phyloP scores from a whole-genome alignment of 2,329 filamentous ascomycete species.

The Whalleya microplaca region DNA sequence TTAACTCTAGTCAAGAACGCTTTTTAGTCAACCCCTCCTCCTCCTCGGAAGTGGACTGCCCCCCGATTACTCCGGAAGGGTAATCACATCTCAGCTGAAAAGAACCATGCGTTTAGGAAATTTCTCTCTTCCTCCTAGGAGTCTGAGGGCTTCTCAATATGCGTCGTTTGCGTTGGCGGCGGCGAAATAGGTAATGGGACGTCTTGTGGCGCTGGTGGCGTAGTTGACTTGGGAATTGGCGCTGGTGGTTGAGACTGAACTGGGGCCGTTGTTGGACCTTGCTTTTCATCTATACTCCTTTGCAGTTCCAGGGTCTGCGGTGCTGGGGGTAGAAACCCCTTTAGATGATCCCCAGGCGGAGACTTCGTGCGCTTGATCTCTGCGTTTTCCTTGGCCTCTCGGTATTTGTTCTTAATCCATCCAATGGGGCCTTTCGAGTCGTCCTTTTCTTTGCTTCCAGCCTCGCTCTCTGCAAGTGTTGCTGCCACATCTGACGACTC shows the following conservation, averaged over 20 bases:
- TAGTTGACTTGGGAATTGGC: slow-evolving; percentile 8
- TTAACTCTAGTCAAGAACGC: not conserved
- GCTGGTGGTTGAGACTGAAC: slow-evolving; percentile 6
- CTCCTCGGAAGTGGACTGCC: too few relatives aligned
- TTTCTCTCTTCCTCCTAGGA: slow-evolving; percentile 25
- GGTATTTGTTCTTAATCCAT: slow-evolving; percentile 65
- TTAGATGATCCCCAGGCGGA: slow-evolving; percentile 48
- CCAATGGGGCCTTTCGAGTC: slow-evolving; percentile 56
- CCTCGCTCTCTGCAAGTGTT: slow-evolving; percentile 44
- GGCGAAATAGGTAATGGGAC: slow-evolving; percentile 34
- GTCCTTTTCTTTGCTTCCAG: slow-evolving; percentile 47
- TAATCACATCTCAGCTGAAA: slow-evolving; percentile 4
- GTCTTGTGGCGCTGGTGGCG: slow-evolving; percentile 28
- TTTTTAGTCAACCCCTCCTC: not conserved
- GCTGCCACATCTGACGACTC: slow-evolving; percentile 53
- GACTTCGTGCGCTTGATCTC: slow-evolving; percentile 62
- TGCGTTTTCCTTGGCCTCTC: slow-evolving; percentile 60
- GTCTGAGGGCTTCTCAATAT: slow-evolving; percentile 29
- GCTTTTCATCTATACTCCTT: slow-evolving; percentile 44
- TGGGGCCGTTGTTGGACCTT: slow-evolving; percentile 9
- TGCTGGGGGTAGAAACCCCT: slow-evolving; percentile 41
- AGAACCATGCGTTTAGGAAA: slow-evolving; percentile 10
- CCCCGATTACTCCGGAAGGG: not conserved
- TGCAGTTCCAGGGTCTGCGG: slow-evolving; percentile 55
- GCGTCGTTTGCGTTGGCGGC: slow-evolving; percentile 31